Base-by-base conservation (phyloP, 805 yeast genomes). In the Monosporozyma siamensis region DNA sequence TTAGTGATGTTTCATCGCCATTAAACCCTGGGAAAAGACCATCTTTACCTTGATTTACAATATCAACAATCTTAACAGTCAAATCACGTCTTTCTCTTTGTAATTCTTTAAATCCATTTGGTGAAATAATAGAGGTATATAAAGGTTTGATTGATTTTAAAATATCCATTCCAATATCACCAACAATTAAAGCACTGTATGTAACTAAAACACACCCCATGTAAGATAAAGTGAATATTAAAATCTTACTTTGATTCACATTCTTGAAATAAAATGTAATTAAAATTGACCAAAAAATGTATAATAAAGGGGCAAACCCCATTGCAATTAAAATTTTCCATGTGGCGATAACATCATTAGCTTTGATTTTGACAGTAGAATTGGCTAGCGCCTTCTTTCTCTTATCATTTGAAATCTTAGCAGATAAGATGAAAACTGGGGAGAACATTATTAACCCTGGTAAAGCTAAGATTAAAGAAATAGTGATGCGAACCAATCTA, bases 311-410 rank as follows among this genome's bases (percentile, higher is more conserved):
- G 0, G 97, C 94, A 42, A 86, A 66, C 4, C 90, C 94, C 75
- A 92, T 74, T 26, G 89, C 79, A 31, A 90, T 87, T 48, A 92
- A 69, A 38, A 92, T 81, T 63, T 92, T 92, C 98, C 98, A 92
- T 1, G 97, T 89, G 2, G 97, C 97, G 46, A 92, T 75, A 21
- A 92, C 97, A 62, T 92, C 98, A 44, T 79, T 82, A 14, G 95
- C 98, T 56, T 80, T 79, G 46, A 92, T 80, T 60, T 92, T 92
- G 18, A 92, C 98, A 0, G 88, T 74, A 0, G 97, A 88, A 6
- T 74, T 80, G 9, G 88, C 89, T 46, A 92, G 69, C 0, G 97
- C 98, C 38, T 76, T 73, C 44, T 64, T 69, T 25, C 90, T 87
- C 63, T 89, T 88, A 45, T 71, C 69, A 35, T 69, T 72, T 8